These are phyloP conservation scores for Sparassis latifolia DNA, from an alignment of 1,284 basidiomycete genomes.

Conservation along the genomic window DNA sequence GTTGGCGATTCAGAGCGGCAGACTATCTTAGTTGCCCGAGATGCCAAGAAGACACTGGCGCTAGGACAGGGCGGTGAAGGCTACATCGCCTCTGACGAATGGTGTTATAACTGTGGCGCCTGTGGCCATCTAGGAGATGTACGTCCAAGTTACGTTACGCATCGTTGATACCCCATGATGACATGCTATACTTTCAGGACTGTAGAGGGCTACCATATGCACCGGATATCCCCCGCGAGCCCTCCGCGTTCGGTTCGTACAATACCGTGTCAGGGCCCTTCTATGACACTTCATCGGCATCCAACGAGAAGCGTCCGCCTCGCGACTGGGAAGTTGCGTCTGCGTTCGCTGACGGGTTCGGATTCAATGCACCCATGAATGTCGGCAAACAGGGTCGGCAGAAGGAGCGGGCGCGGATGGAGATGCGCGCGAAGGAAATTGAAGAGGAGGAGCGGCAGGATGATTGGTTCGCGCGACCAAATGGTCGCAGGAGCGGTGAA, in stretches of 20 bases:
- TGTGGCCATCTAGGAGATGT: conserved; percentile 86
- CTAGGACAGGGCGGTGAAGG: conserved; percentile 74
- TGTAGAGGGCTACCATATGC: conserved; percentile 52
- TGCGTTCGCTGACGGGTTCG: conserved; percentile 36
- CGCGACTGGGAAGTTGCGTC: conserved; percentile 24
- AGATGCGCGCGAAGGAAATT: conserved; percentile 40
- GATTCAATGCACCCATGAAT: conserved; percentile 41
- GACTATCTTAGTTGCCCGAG: conserved; percentile 41
- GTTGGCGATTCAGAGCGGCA: conserved; percentile 49
- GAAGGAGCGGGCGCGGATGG: conserved; percentile 53
- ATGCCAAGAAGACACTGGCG: conserved; percentile 38
- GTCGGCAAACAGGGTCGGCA: conserved; percentile 59
- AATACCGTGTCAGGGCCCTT: conserved; percentile 75
- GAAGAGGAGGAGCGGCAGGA: conserved; percentile 46
- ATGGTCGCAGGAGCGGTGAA: conserved; percentile 3
- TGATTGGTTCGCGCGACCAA: conserved; percentile 49
- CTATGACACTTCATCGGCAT: conserved; percentile 32
- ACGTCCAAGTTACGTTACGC: conserved; percentile 24
- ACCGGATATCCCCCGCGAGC: conserved; percentile 45
- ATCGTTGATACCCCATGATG: too few species aligned
- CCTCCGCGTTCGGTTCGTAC: conserved; percentile 71
- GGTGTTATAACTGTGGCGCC: conserved; percentile 87
- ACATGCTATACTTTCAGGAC: conserved; percentile 42
- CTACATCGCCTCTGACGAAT: conserved; percentile 64
- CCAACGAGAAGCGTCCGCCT: conserved; percentile 17